Conservation (phyloP, 441 rosid species). For the Melastoma candidum region DNA sequence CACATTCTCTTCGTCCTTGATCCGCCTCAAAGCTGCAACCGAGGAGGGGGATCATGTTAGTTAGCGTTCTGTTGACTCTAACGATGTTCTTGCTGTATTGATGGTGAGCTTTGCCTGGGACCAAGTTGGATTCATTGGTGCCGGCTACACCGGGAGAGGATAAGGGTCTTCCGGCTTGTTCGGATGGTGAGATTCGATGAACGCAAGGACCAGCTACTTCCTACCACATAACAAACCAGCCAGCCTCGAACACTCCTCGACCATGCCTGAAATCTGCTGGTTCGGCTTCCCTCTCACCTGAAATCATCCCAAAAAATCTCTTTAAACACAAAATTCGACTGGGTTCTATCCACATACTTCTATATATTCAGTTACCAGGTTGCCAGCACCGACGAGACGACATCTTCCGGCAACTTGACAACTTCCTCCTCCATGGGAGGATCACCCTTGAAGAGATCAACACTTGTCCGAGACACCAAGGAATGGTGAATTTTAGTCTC, state of each 20-base stretch:
- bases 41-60: background rate
- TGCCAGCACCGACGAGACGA: constrained; percentile 27
- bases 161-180: constrained; percentile 27
- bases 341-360: too few relatives aligned
- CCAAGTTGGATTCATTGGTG: constrained; percentile 24
- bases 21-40: constrained; percentile 20
- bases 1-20: constrained; percentile 22
- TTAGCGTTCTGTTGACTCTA: too few relatives aligned
- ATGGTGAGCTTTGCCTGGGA: constrained; percentile 14
- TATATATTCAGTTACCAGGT: constrained; percentile 8
- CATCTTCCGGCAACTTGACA: constrained; percentile 15
- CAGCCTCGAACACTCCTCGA: constrained; percentile 15
- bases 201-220: constrained; percentile 22
- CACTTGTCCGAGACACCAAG: constrained; percentile 15
- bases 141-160: constrained; percentile 24
- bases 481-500: too few relatives aligned
- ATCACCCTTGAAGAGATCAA: constrained; percentile 19
- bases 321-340: too few relatives aligned
- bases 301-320: too few relatives aligned
- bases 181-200: constrained; percentile 25
- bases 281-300: constrained; percentile 23
- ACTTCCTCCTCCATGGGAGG: constrained; percentile 21
- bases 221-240: constrained; percentile 22
- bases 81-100: too few relatives aligned
- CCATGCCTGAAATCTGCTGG: constrained; percentile 19